Evolutionary conservation across 2,329 filamentous ascomycete species (phyloP), one percentile per base, ranked within the genome.

Genomic region (Colletotrichum siamense): DNA sequence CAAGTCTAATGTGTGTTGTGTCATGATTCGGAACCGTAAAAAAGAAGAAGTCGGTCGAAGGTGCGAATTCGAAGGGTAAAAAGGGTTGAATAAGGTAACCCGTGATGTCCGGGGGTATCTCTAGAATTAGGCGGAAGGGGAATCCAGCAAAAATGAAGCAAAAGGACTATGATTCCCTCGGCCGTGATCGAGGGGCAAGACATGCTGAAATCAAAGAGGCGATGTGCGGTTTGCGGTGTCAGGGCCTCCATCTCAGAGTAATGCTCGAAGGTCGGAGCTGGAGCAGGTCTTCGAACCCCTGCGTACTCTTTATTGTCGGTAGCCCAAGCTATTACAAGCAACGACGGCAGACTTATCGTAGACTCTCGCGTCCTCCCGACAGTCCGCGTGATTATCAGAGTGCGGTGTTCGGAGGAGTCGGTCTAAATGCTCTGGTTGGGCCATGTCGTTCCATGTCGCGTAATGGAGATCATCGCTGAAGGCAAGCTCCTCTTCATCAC

Each of bases 401-500:
- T 26, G 36, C 36, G 64, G 44, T 28, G 73, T 64, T 69, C 34
- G 70, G 52, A 36, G 26, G 28, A 44, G 32, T 59, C 32, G 34
- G 61, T 68, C 65, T 75, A 49, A 22, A 55, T 32, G 69, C 62
- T 73, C 49, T 55, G 75, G 52, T 61, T 69, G 70, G 72, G 69
- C 30, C 26, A 49, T 62, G 66, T 71, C 76, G 66, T 71, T 71
- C 69, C 71, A 77, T 28, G 71, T 49, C 34, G 77, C 77, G 68
- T 76, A 69, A 76, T 77, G 69, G 39, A 77, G 69, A 77, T 76
- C 62, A 61, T 71, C 76, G 76, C 76, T 36, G 15, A 64, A 64
- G 64, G 72, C 66, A 73, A 63, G 61, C 76, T 75, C 71, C 73
- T 73, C 77, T 75, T 82, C 78, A 81, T 80, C 81, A 80, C 77